Base-by-base conservation (phyloP, 2,329 filamentous ascomycete genomes). In the Exophiala spinifera region DNA sequence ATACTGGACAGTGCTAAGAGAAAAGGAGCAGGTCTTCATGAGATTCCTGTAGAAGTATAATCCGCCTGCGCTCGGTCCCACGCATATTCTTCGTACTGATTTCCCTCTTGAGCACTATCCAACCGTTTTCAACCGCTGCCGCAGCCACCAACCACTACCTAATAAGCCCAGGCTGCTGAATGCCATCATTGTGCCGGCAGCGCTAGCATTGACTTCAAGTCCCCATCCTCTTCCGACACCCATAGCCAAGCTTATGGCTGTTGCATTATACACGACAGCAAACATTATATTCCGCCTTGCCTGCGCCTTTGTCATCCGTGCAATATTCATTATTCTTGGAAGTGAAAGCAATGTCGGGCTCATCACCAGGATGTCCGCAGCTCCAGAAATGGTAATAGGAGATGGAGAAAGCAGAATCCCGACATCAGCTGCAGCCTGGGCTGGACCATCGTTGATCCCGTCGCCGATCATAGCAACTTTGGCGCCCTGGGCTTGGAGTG, bases 401-500 rank as follows among this genome's bases (percentile, higher is more conserved):
- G 50, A 57, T 13, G 51, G 76, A 53, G 79, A 80, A 66, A 92
- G 81, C 60, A 88, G 85, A 0, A 91, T 76, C 31, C 89, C 88
- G 23, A 92, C 79, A 4, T 79, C 80, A 1, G 89, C 86, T 63
- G 84, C 81, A 0, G 86, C 82, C 2, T 92, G 76, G 0, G 88
- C 88, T 2, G 83, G 77, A 0, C 88, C 85, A 64, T 92, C 88
- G 67, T 92, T 92, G 11, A 86, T 89, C 1, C 88, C 89, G 62
- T 92, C 88, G 34, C 88, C 88, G 46, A 82, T 79, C 69, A 92
- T 60, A 13, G 57, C 57, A 2, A 60, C 51, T 31, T 14, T 40
- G 37, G 37, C 8, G 23, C 17, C 48, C 42, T n/a, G n/a, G n/a
- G n/a, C n/a, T n/a, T n/a, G n/a, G n/a, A n/a, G n/a, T n/a, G n/a